Percentiles rank a stretch among this genome's conserved stretches.
Conservation (phyloP, 2,329 filamentous ascomycete genomes). For the Aspergillus sp. region DNA sequence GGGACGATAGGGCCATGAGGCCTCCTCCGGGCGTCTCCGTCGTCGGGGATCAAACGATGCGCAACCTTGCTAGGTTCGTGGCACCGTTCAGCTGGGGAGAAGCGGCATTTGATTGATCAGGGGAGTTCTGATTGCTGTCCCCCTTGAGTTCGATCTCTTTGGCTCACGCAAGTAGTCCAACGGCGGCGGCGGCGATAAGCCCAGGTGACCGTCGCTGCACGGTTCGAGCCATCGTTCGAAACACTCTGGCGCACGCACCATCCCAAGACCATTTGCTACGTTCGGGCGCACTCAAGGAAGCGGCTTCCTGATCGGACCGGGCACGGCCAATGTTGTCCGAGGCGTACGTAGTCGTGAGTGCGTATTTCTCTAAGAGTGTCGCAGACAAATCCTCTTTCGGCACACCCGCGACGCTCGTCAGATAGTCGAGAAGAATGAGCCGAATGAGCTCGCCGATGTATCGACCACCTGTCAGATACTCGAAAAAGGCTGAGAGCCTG, state of each 20-base stretch:
- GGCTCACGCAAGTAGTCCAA: conserved; percentile 68
- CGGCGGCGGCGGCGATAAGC: conserved; percentile 69
- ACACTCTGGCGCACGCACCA: conserved; percentile 54
- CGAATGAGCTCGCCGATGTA: conserved; percentile 76
- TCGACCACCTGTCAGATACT: conserved; percentile 79
- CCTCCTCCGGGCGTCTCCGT: conserved; percentile 10
- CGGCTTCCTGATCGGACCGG: conserved; percentile 49
- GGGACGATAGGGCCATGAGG: conserved; percentile 35
- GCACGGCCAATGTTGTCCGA: conserved; percentile 65
- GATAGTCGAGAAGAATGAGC: conserved; percentile 66
- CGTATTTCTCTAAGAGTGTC: conserved; percentile 59
- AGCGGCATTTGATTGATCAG: conserved; percentile 23
- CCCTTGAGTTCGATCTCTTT: conserved; percentile 59
- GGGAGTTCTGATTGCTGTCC: conserved; percentile 38
- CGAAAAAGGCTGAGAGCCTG: conserved; percentile 78
- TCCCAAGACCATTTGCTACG: conserved; percentile 62
- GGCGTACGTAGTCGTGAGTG: conserved; percentile 70
- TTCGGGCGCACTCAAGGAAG: conserved; percentile 53
- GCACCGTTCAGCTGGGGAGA: conserved; percentile 28
- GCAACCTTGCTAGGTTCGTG: conserved; percentile 16
- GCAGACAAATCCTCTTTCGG: conserved; percentile 50
- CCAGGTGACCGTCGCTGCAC: conserved; percentile 72
- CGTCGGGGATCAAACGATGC: conserved; percentile 3
- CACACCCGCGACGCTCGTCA: conserved; percentile 47
- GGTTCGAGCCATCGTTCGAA: conserved; percentile 67